Evolutionary conservation across 495 filamentous ascomycete species (phyloP).

Genomic region (Xylaria bambusicola): DNA sequence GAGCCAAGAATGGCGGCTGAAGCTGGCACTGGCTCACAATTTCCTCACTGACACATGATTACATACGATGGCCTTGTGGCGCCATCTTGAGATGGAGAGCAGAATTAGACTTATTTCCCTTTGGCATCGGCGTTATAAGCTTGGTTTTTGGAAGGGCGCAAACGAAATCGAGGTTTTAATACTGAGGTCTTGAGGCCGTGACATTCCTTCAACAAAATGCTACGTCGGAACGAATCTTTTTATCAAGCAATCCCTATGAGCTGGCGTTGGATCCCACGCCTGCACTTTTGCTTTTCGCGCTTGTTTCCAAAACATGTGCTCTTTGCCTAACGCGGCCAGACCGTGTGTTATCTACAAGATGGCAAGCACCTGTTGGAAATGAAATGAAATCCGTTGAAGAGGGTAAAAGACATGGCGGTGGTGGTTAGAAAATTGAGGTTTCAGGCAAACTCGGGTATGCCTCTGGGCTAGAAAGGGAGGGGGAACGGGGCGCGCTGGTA

Average conservation of each 20-base stretch:
- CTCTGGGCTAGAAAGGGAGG: conserved; percentile 25
- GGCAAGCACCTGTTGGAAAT: conserved; percentile 15
- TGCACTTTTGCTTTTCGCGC: conserved; percentile 17
- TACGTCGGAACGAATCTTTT: conserved; percentile 24
- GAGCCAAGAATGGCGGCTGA: background rate
- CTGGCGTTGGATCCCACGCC: conserved; percentile 36
- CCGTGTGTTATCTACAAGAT: background rate
- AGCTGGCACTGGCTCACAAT: background rate
- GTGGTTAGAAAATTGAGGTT: conserved; percentile 34
- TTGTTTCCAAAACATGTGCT: conserved; percentile 7
- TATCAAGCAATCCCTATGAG: conserved; percentile 25
- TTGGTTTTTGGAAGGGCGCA: conserved; percentile 30
- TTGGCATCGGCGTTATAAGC: conserved; percentile 27
- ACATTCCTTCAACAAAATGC: conserved; percentile 31
- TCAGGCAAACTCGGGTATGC: conserved; percentile 56
- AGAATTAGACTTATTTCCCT: conserved; percentile 16
- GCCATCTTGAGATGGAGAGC: conserved; percentile 8
- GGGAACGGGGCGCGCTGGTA: background rate
- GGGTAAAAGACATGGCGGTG: conserved; percentile 1
- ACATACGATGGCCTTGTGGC: conserved; percentile 2
- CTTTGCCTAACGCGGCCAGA: conserved; percentile 3
- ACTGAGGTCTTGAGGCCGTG: conserved; percentile 26
- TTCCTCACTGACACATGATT: background rate
- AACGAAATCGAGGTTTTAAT: conserved; percentile 32
- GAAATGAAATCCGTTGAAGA: conserved; percentile 5